Evolutionary conservation across 2,329 filamentous ascomycete genomes (phyloP), one percentile per base, ranked within the genome.

Genomic region (Karstenula rhodostoma): DNA sequence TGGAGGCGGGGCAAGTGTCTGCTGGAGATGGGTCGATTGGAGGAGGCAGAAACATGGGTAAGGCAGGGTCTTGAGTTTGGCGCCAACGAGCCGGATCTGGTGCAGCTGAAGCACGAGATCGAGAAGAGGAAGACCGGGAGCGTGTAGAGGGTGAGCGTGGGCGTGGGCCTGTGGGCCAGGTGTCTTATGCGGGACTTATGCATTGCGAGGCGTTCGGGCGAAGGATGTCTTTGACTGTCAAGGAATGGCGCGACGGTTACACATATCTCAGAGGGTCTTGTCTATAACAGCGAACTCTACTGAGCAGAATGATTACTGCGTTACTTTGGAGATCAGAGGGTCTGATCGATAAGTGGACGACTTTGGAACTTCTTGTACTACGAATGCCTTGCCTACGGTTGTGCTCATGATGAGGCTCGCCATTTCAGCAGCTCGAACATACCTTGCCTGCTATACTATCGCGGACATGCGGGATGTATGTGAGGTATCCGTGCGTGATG

Each of bases 1-100:
- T 97, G 93, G 90, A 85, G 95, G 63, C 84, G 92, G 63, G 95
- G 92, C 10, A 89, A 88, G 81, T 96, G 93, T 75, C 79, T 98
- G 74, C 80, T 90, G 67, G 95, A 99, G 87, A 98, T 98, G 95
- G 90, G 91, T 1, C 80, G 94, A 62, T 80, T 92, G 72, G 88
- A 91, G 57, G 94, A 98, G 86, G 93, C 94, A 0, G 84, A 84
- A 70, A 88, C 89, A 64, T 96, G 93, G 88, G 85, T 97, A 43
- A 85, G 85, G 66, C 85, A 87, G 73, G 93, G 88, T 0, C 78
- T 97, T 59, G 94, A 97, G 82, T 89, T 94, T 76, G 93, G 96
- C 81, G 90, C 90, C 13, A 87, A 74, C 49, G 80, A 80, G 65
- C 69, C 73, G 56, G 79, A 82, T 67, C 64, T 69, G 68, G 76